Conservation (phyloP, 169 alveolate genomes). For the Amoebophrya sp. region DNA sequence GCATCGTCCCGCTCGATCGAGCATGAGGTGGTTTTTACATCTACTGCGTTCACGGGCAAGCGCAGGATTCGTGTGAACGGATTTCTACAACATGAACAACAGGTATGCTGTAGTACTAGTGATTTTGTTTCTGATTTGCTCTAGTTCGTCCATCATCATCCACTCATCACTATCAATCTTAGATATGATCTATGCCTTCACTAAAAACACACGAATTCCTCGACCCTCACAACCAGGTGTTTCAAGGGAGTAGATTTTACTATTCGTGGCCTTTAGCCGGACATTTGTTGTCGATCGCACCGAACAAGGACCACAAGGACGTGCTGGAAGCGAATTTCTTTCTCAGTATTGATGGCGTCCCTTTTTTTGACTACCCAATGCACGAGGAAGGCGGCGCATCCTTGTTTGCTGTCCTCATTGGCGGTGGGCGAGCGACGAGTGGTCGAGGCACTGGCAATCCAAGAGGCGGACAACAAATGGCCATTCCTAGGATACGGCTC, state of each 20-base stretch:
- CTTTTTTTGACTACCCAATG: not conserved
- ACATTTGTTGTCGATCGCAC: not conserved
- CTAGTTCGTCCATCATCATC: too few relatives aligned
- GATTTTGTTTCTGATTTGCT: too few relatives aligned
- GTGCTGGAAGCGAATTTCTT: not conserved
- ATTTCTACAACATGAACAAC: constrained; percentile 1
- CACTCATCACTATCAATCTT: too few relatives aligned
- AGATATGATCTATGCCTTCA: too few relatives aligned
- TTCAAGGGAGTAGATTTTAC: not conserved
- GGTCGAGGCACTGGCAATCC: too few relatives aligned
- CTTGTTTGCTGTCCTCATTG: not conserved
- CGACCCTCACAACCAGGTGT: too few relatives aligned
- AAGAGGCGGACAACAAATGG: too few relatives aligned
- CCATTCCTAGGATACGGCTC: too few relatives aligned
- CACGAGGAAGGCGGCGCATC: not conserved
- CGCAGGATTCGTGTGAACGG: not conserved
- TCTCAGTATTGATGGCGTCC: not conserved
- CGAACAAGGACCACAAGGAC: not conserved
- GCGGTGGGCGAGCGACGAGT: too few relatives aligned
- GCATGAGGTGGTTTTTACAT: not conserved
- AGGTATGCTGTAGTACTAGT: too few relatives aligned
- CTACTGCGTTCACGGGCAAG: not conserved
- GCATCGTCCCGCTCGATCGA: too few relatives aligned
- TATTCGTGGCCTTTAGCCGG: not conserved
- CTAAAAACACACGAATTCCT: too few relatives aligned